Percentiles rank a stretch among this genome's conserved stretches.
These are phyloP conservation scores for Diaporthe helianthi DNA, from an alignment of 2,329 filamentous ascomycete species.

Conservation along the genomic window DNA sequence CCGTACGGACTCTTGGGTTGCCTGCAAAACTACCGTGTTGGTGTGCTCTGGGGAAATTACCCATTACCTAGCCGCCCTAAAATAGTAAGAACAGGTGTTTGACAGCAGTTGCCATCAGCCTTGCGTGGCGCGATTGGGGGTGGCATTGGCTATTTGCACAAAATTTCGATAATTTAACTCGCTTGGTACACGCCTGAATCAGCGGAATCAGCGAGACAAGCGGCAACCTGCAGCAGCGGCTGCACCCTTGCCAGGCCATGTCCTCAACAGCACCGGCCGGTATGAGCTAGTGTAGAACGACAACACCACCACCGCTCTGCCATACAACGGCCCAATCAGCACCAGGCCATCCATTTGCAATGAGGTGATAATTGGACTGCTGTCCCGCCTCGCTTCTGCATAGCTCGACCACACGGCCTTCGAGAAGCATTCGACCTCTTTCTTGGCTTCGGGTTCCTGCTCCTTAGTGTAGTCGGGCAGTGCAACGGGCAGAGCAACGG, in stretches of 20 bases:
- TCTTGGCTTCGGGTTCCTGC: constrained; percentile 22
- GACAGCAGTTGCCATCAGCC: constrained; percentile 29
- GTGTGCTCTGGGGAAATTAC: constrained; percentile 20
- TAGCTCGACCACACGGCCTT: constrained; percentile 23
- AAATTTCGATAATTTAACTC: constrained; percentile 33
- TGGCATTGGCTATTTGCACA: constrained; percentile 26
- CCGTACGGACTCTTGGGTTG: constrained; percentile 1
- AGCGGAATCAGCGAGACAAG: constrained; percentile 23
- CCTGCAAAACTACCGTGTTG: constrained; percentile 1
- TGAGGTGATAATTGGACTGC: constrained; percentile 26
- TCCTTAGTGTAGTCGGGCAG: constrained; percentile 24
- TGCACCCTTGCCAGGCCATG: constrained; percentile 13
- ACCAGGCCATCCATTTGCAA: constrained; percentile 28
- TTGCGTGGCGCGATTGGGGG: constrained; percentile 23
- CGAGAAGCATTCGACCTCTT: constrained; percentile 28
- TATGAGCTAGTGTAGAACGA: constrained; percentile 14
- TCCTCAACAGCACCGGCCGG: no score
- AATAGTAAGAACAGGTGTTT: constrained; percentile 26
- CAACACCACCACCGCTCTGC: constrained; percentile 4
- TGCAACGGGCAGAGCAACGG: constrained; percentile 29
- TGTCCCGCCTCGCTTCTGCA: constrained; percentile 31
- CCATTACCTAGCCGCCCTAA: constrained; percentile 10
- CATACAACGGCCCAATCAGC: constrained; percentile 26
- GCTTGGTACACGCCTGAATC: constrained; percentile 25
- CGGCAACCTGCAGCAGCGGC: constrained; percentile 2